Base-by-base conservation (phyloP, 495 filamentous ascomycete species). In the Pseudevernia furfuracea region DNA sequence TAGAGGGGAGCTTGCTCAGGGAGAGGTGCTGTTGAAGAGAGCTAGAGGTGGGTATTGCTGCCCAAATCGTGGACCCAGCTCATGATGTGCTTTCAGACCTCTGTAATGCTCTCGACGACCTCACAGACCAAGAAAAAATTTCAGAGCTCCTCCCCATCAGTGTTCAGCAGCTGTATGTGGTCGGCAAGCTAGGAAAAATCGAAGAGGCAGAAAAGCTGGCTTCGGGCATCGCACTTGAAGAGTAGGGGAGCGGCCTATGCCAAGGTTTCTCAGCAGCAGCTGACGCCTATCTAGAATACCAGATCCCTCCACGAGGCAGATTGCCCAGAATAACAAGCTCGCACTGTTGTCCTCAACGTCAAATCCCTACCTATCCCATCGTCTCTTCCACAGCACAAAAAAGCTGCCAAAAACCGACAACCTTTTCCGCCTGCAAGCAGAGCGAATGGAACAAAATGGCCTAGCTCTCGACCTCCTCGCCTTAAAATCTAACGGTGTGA, bases 131-230 rank as follows among this genome's bases (percentile, higher is more conserved):
- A 55, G 94, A 97, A 60, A 90, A 91, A 75, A 83, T 80, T 68
- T 84, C 84, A 10, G 94, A 99, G 74, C 69, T 96, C 44, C 78
- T 94, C 32, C 90, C 93, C 1, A 96, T 99, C 66, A 74, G 86
- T 21, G 87, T 93, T 9, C 95, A 97, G 73, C 88, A 95, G 66
- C 81, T 91, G 17, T 96, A 91, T 75, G 86, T 92, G 37, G 78
- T 91, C 43, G 81, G 84, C 3, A 85, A 79, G 65, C 78, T 91
- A 62, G 91, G 87, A 3, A 92, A 89, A 72, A 71, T 79, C 21
- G 83, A 87, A 59, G 87, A 96, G 72, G 92, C 92, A 0, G 81
- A 83, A 63, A 78, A 80, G 43, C 67, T 95, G 34, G 80, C 87
- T 17, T 80, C 84, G 61, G 81, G 83, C 34, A 83, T 97, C 43